Percentiles rank a stretch among this genome's conserved stretches.
These are phyloP conservation scores for Rhodotorula diobovata DNA, from an alignment of 768 basidiomycete genomes.

Conservation along the genomic window DNA sequence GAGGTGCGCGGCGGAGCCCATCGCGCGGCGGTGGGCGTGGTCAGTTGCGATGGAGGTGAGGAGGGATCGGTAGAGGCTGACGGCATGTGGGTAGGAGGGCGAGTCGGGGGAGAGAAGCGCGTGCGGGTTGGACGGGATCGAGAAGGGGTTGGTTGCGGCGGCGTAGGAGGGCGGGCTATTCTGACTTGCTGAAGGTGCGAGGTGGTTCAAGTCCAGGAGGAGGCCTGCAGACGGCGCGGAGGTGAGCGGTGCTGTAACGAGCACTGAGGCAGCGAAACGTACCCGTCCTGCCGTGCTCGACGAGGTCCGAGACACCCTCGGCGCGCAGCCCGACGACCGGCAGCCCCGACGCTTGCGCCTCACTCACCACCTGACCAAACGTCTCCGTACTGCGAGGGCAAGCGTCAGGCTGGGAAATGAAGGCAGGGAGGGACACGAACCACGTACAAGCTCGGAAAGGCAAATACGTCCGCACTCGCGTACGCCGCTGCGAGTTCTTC, in stretches of 20 bases:
- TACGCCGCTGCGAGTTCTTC: constrained; percentile 49
- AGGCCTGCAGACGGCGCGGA: constrained; percentile 3
- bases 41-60: constrained; percentile 9
- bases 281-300: constrained; percentile 36
- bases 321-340: constrained; percentile 53
- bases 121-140: constrained; percentile 22
- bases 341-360: constrained; percentile 52
- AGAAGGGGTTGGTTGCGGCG: background rate
- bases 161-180: background rate
- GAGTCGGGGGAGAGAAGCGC: constrained; percentile 16
- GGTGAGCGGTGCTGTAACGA: background rate
- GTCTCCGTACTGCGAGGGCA: constrained; percentile 44
- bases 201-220: constrained; percentile 38
- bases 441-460: constrained; percentile 49
- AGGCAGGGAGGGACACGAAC: background rate
- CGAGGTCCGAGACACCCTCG: constrained; percentile 48
- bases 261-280: background rate
- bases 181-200: background rate
- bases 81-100: constrained; percentile 23
- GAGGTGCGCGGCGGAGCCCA: constrained; percentile 9
- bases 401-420: no score
- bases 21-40: constrained; percentile 14
- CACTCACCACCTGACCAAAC: constrained; percentile 52
- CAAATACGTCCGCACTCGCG: constrained; percentile 52
- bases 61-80: constrained; percentile 22